phyloP scores from a whole-genome alignment of 2,329 filamentous ascomycete genomes.

The Parafenestella ontariensis region DNA sequence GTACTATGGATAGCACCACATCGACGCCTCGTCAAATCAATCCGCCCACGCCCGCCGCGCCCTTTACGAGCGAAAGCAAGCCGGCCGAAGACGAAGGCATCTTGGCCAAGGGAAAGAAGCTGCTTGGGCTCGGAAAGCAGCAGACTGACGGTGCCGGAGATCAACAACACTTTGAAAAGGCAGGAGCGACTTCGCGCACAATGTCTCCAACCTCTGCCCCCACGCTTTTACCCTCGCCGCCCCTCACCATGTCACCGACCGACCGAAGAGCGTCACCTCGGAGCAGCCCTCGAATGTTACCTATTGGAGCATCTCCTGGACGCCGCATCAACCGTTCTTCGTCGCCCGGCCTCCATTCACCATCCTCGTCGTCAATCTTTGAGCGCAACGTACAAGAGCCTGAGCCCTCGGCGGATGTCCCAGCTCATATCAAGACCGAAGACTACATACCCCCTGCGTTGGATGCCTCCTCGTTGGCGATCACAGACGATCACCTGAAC shows the following conservation, averaged over 20 bases:
- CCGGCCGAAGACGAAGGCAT: conserved; percentile 34
- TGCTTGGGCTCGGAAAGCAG: conserved; percentile 47
- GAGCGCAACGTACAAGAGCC: conserved; percentile 90
- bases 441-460: conserved; percentile 92
- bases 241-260: conserved; percentile 34
- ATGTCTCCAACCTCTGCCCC: conserved; percentile 34
- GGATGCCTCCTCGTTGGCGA: conserved; percentile 88
- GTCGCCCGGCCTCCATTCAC: conserved; percentile 80
- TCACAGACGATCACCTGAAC: conserved; percentile 84
- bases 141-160: conserved; percentile 33
- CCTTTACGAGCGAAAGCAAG: conserved; percentile 27
- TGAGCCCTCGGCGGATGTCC: conserved; percentile 83
- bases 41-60: conserved; percentile 22
- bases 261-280: conserved; percentile 44
- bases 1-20: conserved; percentile 9
- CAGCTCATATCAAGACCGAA: conserved; percentile 90
- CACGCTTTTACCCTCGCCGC: conserved; percentile 41
- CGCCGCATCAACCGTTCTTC: conserved; percentile 67
- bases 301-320: conserved; percentile 64
- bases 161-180: conserved; percentile 14
- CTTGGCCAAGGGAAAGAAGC: conserved; percentile 46
- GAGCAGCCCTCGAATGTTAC: conserved; percentile 46
- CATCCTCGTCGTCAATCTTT: conserved; percentile 81
- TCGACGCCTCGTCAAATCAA: conserved; percentile 13
- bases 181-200: conserved; percentile 14